Percentiles rank a stretch among this genome's conserved stretches.
phyloP scores from a whole-genome alignment of 2,329 filamentous ascomycete genomes.

The Thyridium curvatum region DNA sequence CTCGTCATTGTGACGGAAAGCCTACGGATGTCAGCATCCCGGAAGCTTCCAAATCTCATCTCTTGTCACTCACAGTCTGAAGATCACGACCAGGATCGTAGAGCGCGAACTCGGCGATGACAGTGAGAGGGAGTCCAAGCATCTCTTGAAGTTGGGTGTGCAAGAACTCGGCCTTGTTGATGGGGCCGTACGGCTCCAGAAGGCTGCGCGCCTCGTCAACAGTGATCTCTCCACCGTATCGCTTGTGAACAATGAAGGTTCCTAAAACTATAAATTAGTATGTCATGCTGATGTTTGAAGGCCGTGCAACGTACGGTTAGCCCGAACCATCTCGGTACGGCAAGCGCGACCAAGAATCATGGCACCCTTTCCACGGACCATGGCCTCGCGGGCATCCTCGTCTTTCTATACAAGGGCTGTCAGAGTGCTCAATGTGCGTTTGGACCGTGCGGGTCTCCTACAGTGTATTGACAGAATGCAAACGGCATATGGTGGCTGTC shows the following conservation, averaged over 20 bases:
- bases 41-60: not conserved
- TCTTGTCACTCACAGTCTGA: slow-evolving; percentile 31
- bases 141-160: slow-evolving; percentile 21
- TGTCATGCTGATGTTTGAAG: not conserved
- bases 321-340: slow-evolving; percentile 54
- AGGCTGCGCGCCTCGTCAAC: slow-evolving; percentile 36
- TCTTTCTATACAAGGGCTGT: slow-evolving; percentile 28
- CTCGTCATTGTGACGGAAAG: slow-evolving; percentile 23
- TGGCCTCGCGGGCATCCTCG: slow-evolving; percentile 39
- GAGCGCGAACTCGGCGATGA: slow-evolving; percentile 42
- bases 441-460: no score
- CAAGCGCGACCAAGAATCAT: slow-evolving; percentile 49
- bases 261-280: slow-evolving; percentile 25
- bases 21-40: slow-evolving; percentile 14
- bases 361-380: slow-evolving; percentile 37
- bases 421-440: no score
- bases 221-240: slow-evolving; percentile 27
- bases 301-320: slow-evolving; percentile 40
- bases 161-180: slow-evolving; percentile 32
- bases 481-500: slow-evolving; percentile 54
- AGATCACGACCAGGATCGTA: slow-evolving; percentile 47
- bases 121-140: slow-evolving; percentile 27
- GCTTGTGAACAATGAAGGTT: slow-evolving; percentile 39
- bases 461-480: slow-evolving; percentile 58
- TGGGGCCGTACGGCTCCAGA: slow-evolving; percentile 35